These are phyloP conservation scores for Cnidoscolus chayamansa DNA, from an alignment of 441 rosid species.

Conservation along the genomic window DNA sequence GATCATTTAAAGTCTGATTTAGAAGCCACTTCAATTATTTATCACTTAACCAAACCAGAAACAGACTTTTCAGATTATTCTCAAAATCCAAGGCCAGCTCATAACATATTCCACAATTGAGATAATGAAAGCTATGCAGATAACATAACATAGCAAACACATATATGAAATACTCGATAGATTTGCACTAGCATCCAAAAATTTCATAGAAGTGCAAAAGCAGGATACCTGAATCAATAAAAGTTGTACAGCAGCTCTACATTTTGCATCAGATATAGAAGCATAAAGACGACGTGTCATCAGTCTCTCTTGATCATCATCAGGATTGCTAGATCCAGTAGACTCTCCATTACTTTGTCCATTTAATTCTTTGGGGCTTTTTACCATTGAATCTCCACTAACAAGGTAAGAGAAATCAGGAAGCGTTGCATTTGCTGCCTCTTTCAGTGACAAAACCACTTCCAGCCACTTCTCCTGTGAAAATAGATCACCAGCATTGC, in stretches of 20 bases:
- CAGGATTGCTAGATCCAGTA: slow-evolving; percentile 39
- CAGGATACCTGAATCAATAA: slow-evolving; percentile 80
- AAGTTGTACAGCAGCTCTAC: slow-evolving; percentile 99
- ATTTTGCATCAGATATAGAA: slow-evolving; percentile 84
- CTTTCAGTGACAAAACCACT: slow-evolving; percentile 87
- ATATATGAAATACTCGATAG: not conserved
- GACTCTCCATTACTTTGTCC: slow-evolving; percentile 44
- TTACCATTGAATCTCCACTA: slow-evolving; percentile 43
- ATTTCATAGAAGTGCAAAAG: slow-evolving; percentile 11
- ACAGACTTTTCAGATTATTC: not conserved
- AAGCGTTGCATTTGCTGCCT: slow-evolving; percentile 81
- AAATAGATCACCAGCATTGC: slow-evolving; percentile 87
- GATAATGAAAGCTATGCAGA: not conserved
- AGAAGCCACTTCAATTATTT: not conserved
- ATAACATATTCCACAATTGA: not conserved
- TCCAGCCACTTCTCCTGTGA: slow-evolving; percentile 95
- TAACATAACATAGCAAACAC: not conserved
- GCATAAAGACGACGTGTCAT: slow-evolving; percentile 53
- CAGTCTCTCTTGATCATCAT: slow-evolving; percentile 51
- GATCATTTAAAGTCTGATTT: not conserved
- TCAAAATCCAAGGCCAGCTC: not conserved
- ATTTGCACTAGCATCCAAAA: not conserved
- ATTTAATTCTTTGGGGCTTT: slow-evolving; percentile 32
- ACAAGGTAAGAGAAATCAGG: slow-evolving; percentile 80
- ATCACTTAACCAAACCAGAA: not conserved